These are phyloP conservation scores for Scutellaria galericulata DNA, from an alignment of 257 asterid species.

Conservation along the genomic window DNA sequence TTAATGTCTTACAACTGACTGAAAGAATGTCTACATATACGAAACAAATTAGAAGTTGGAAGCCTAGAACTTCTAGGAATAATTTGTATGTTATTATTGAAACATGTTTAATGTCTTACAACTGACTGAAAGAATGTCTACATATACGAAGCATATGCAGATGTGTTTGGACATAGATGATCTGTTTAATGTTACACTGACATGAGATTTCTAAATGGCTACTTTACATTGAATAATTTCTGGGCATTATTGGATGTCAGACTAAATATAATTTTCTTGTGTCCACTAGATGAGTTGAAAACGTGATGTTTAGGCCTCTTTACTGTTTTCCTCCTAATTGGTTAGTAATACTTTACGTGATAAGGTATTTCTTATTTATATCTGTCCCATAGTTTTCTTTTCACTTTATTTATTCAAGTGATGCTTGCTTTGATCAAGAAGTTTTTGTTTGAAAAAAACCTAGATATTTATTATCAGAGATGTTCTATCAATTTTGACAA, in stretches of 20 bases:
- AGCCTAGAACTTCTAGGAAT: not conserved
- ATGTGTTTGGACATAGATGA: not conserved
- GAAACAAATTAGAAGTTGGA: not conserved
- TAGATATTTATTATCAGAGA: too few species aligned
- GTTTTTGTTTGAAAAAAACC: too few species aligned
- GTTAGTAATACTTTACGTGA: not conserved
- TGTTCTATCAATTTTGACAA: too few species aligned
- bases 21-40: not conserved
- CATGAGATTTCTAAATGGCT: not conserved
- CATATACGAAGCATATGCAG: constrained; percentile 14
- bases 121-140: not conserved
- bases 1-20: not conserved
- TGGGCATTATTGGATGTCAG: not conserved
- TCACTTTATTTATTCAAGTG: too few species aligned
- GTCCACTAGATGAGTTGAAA: too few species aligned
- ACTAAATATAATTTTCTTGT: not conserved
- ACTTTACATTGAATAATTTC: not conserved
- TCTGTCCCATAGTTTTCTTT: too few species aligned
- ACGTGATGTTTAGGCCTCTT: too few species aligned
- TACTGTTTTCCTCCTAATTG: not conserved
- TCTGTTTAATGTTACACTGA: not conserved
- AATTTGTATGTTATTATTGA: not conserved
- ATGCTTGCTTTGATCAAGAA: too few species aligned
- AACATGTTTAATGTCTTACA: not conserved
- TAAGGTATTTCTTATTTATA: too few species aligned